These are phyloP conservation scores for Colletotrichum neosansevieriae DNA, from an alignment of 2,329 filamentous ascomycete genomes.

Conservation along the genomic window DNA sequence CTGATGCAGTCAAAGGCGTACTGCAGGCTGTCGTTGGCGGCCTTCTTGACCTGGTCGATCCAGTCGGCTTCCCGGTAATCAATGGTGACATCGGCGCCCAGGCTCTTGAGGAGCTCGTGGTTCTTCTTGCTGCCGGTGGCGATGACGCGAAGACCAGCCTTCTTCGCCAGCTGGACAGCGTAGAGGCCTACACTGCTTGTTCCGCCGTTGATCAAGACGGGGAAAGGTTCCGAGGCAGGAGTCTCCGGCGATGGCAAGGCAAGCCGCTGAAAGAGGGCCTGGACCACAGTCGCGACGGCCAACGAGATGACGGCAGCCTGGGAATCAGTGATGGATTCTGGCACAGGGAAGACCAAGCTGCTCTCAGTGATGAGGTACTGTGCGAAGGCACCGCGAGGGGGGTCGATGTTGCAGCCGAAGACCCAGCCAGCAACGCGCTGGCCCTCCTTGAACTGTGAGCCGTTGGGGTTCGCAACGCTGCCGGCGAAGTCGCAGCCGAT, in stretches of 20 bases:
- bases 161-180: conserved; percentile 33
- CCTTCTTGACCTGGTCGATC: conserved; percentile 39
- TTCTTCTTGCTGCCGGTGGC: conserved; percentile 46
- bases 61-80: conserved; percentile 54
- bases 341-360: conserved; percentile 33
- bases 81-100: conserved; percentile 61
- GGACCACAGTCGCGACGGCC: conserved; percentile 32
- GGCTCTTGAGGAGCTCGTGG: conserved; percentile 52
- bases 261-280: conserved; percentile 35
- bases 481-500: conserved; percentile 53
- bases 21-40: conserved; percentile 37
- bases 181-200: conserved; percentile 42
- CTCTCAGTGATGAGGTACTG: conserved; percentile 38
- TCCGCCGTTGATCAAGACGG: conserved; percentile 46
- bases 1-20: conserved; percentile 49
- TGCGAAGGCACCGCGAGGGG: conserved; percentile 35
- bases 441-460: conserved; percentile 46
- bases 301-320: conserved; percentile 32
- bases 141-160: conserved; percentile 31
- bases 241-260: conserved; percentile 21
- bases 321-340: conserved; percentile 9
- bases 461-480: conserved; percentile 46
- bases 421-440: conserved; percentile 52
- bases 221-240: conserved; percentile 26
- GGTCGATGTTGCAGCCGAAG: conserved; percentile 44